Evolutionary conservation across 2,329 filamentous ascomycete species (phyloP).

Genomic region (Talaromyces sp.): DNA sequence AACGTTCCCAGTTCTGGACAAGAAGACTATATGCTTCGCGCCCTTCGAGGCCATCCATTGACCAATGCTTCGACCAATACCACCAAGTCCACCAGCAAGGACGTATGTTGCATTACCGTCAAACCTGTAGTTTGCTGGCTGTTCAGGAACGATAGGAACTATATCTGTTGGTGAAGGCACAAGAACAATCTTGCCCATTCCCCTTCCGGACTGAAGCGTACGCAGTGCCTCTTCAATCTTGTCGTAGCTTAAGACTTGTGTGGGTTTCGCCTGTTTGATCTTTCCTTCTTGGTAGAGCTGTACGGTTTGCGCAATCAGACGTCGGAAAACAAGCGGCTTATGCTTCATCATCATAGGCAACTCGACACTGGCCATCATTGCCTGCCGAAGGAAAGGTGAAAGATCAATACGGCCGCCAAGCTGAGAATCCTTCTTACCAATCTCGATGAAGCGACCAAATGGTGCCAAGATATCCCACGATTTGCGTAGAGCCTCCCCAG

Average conservation of each 20-base stretch:
- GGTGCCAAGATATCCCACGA: slow-evolving; percentile 19
- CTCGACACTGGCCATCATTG: slow-evolving; percentile 18
- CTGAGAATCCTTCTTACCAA: slow-evolving; percentile 19
- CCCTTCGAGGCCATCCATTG: slow-evolving; percentile 23
- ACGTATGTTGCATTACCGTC: slow-evolving; percentile 20
- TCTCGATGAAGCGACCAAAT: slow-evolving; percentile 20
- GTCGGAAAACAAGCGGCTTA: slow-evolving; percentile 13
- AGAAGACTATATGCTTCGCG: slow-evolving; percentile 26
- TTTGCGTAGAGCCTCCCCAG: slow-evolving; percentile 17
- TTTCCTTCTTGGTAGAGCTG: slow-evolving; percentile 17
- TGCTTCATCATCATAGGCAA: slow-evolving; percentile 17
- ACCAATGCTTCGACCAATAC: slow-evolving; percentile 21
- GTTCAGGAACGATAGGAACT: slow-evolving; percentile 17
- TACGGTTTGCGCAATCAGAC: slow-evolving; percentile 17
- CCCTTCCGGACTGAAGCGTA: slow-evolving; percentile 19
- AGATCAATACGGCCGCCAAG: slow-evolving; percentile 13
- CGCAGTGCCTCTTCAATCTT: slow-evolving; percentile 20
- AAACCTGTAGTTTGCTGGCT: slow-evolving; percentile 12
- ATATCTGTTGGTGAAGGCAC: slow-evolving; percentile 14
- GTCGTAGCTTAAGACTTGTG: slow-evolving; percentile 15
- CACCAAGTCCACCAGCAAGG: slow-evolving; percentile 21
- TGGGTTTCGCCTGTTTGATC: slow-evolving; percentile 17
- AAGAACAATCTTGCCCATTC: slow-evolving; percentile 21
- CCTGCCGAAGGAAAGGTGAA: slow-evolving; percentile 17
- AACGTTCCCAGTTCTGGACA: slow-evolving; percentile 24